These are phyloP conservation scores for Candida anglica DNA, from an alignment of 805 yeast species.

Conservation along the genomic window DNA sequence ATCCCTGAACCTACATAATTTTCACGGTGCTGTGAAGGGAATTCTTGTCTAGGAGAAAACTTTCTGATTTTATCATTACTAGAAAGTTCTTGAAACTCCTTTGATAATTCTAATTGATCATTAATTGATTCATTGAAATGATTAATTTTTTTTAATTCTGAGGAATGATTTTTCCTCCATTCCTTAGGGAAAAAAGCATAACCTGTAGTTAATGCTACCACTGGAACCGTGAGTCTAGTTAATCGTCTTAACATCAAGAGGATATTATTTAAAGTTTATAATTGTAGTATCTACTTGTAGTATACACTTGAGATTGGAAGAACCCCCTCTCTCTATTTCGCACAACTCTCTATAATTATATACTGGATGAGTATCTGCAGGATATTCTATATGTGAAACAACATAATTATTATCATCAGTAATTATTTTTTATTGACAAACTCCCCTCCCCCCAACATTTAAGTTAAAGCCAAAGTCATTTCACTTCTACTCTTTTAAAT, in stretches of 20 bases:
- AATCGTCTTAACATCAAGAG: conserved; percentile 28
- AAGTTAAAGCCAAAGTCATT: too few species aligned
- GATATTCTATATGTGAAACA: too few species aligned
- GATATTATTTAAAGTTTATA: too few species aligned
- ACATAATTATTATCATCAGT: too few species aligned
- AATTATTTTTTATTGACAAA: too few species aligned
- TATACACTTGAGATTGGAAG: too few species aligned
- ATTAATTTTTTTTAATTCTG: conserved; percentile 8
- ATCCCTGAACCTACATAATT: conserved; percentile 73
- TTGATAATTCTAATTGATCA: conserved; percentile 13
- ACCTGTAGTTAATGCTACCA: conserved; percentile 29
- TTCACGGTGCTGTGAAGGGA: conserved; percentile 56
- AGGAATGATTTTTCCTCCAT: conserved; percentile 16
- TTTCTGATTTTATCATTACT: conserved; percentile 9
- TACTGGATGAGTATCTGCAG: too few species aligned
- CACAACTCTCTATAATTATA: too few species aligned
- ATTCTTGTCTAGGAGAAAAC: conserved; percentile 12
- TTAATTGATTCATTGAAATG: conserved; percentile 18
- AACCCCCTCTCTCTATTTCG: too few species aligned
- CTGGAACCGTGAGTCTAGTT: conserved; percentile 22
- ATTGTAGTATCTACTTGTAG: too few species aligned
- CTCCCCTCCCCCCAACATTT: too few species aligned
- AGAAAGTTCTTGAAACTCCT: conserved; percentile 14
- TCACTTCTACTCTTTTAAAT: too few species aligned
- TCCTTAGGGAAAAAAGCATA: conserved; percentile 22